Conservation (phyloP, 2,329 filamentous ascomycete species). For the Dothideomycetes sp. region DNA sequence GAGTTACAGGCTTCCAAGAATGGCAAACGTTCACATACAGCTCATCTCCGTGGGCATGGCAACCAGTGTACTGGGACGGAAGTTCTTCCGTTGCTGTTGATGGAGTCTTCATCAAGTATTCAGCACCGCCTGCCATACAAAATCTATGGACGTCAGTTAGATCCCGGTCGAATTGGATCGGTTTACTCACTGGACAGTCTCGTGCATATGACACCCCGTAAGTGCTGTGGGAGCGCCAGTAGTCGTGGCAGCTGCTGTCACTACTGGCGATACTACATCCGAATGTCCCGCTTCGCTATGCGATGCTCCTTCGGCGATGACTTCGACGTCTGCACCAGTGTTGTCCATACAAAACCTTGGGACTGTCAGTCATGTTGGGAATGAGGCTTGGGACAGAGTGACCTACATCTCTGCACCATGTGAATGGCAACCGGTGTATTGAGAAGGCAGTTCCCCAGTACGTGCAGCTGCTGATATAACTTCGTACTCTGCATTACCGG, state of each 20-base stretch:
- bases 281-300: constrained; percentile 18
- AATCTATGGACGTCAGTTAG: constrained; percentile 24
- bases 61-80: constrained; percentile 54
- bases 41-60: constrained; percentile 52
- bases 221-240: constrained; percentile 32
- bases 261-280: background rate
- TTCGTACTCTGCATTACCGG: constrained; percentile 34
- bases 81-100: constrained; percentile 47
- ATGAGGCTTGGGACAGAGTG: too few species aligned
- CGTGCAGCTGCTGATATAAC: constrained; percentile 43
- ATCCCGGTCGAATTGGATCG: background rate
- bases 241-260: constrained; percentile 1
- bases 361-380: background rate
- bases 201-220: constrained; percentile 46
- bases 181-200: constrained; percentile 32
- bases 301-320: constrained; percentile 35
- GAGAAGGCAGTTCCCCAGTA: constrained; percentile 49
- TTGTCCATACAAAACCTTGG: constrained; percentile 56
- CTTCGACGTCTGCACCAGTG: constrained; percentile 51
- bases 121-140: constrained; percentile 35
- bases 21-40: constrained; percentile 38
- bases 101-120: constrained; percentile 39
- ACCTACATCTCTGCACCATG: constrained; percentile 51
- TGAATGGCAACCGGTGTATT: constrained; percentile 56
- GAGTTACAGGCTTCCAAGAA: constrained; percentile 13